Evolutionary conservation across 345 rosid genomes (phyloP).

Genomic region (Dipteronia sinensis): DNA sequence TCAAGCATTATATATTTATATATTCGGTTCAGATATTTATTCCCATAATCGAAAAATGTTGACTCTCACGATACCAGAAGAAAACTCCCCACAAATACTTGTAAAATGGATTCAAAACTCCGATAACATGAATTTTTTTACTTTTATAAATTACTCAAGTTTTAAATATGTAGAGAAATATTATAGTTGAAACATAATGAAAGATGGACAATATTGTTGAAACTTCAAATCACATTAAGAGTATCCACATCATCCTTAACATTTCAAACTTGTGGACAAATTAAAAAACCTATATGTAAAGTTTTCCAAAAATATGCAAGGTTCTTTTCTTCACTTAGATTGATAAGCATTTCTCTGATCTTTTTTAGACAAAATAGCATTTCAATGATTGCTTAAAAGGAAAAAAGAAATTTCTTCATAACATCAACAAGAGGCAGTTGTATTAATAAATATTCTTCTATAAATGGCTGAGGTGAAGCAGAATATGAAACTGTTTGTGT

Average conservation of each 20-base stretch:
- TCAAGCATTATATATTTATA: too few species aligned
- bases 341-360: not conserved
- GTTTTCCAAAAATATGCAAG: not conserved
- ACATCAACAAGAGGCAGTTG: not conserved
- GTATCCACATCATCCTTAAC: not conserved
- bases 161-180: too few species aligned
- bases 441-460: not conserved
- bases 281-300: not conserved
- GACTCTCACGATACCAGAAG: too few species aligned
- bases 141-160: too few species aligned
- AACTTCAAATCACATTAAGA: not conserved
- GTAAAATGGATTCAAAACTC: too few species aligned
- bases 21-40: too few species aligned
- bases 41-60: too few species aligned
- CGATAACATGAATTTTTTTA: too few species aligned
- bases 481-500: not conserved
- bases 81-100: too few species aligned
- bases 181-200: too few species aligned
- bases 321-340: not conserved
- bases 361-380: not conserved
- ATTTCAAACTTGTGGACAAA: not conserved
- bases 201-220: not conserved
- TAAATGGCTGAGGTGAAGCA: not conserved
- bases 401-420: not conserved
- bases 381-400: slow-evolving; percentile 5